These are phyloP conservation scores for Juncus effusus DNA, from an alignment of 176 grass and related monocot species.

Conservation along the genomic window DNA sequence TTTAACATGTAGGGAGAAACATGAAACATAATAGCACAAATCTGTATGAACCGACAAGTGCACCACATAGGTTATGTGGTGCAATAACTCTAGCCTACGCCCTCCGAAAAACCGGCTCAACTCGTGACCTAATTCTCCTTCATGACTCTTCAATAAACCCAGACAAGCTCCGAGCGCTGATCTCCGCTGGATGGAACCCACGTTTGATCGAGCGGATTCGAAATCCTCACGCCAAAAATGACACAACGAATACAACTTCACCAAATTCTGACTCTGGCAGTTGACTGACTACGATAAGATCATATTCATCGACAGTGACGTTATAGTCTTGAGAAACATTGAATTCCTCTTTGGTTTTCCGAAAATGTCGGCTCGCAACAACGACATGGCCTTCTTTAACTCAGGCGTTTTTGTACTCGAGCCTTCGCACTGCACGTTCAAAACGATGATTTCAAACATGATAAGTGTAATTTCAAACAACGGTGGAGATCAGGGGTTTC, in stretches of 20 bases:
- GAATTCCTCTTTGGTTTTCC: conserved; percentile 68
- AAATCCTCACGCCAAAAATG: conserved; percentile 51
- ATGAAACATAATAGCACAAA: neutral
- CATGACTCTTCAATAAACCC: conserved; percentile 62
- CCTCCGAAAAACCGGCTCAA: conserved; percentile 60
- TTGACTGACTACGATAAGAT: conserved; percentile 68
- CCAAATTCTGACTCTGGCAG: conserved; percentile 87
- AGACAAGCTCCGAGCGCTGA: conserved; percentile 43
- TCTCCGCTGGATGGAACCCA: conserved; percentile 39
- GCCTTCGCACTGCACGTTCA: conserved; percentile 77
- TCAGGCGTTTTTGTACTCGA: conserved; percentile 75
- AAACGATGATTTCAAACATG: conserved; percentile 32
- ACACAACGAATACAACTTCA: conserved; percentile 92
- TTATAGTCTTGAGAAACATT: conserved; percentile 60
- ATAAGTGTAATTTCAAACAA: conserved; percentile 57
- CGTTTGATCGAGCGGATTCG: conserved; percentile 58
- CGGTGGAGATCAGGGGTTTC: conserved; percentile 91
- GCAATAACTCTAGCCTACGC: too few relatives aligned
- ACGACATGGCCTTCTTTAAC: conserved; percentile 64
- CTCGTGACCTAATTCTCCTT: conserved; percentile 67
- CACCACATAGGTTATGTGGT: too few relatives aligned
- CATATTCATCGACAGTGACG: conserved; percentile 74
- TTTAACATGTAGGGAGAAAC: conserved; percentile 31
- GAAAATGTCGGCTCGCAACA: conserved; percentile 53
- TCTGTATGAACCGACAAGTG: neutral